phyloP scores from a whole-genome alignment of 1,284 basidiomycete genomes.

The Trichosporon inkin region DNA sequence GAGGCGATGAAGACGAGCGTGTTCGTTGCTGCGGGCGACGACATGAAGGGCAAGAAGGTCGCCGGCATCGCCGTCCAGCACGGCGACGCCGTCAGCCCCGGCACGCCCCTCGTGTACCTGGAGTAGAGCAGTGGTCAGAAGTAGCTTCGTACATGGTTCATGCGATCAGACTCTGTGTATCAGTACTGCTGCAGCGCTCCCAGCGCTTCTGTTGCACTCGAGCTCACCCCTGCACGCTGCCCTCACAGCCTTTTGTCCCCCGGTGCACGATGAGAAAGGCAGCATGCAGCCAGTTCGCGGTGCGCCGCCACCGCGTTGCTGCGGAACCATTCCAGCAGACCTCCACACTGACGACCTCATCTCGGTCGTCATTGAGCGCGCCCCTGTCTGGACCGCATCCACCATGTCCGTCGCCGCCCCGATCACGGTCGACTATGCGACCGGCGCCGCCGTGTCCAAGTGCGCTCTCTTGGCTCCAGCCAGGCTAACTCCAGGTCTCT shows the following conservation, averaged over 20 bases:
- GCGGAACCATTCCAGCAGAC: background rate
- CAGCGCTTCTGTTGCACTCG: too few species aligned
- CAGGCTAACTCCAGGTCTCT: background rate
- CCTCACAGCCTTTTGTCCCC: too few species aligned
- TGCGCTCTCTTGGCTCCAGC: background rate
- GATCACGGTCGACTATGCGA: background rate
- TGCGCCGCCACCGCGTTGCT: background rate
- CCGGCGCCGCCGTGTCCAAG: background rate
- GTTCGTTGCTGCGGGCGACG: slow-evolving; percentile 32
- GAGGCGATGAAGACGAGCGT: slow-evolving; percentile 65
- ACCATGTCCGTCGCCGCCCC: background rate
- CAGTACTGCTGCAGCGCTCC: background rate
- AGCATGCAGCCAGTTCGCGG: background rate
- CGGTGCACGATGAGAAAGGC: background rate
- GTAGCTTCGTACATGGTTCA: background rate
- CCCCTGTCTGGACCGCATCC: background rate
- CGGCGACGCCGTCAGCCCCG: slow-evolving; percentile 24
- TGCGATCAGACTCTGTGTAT: background rate
- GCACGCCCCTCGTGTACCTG: slow-evolving; percentile 17
- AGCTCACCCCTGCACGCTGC: too few species aligned
- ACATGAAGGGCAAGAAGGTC: slow-evolving; percentile 34
- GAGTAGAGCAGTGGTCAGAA: slow-evolving; percentile 11
- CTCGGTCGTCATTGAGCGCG: background rate
- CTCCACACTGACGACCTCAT: background rate
- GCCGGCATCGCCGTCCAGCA: slow-evolving; percentile 28